Evolutionary conservation across 1,139 yeast genomes (phyloP).

Genomic region (Kodamaea arcana): DNA sequence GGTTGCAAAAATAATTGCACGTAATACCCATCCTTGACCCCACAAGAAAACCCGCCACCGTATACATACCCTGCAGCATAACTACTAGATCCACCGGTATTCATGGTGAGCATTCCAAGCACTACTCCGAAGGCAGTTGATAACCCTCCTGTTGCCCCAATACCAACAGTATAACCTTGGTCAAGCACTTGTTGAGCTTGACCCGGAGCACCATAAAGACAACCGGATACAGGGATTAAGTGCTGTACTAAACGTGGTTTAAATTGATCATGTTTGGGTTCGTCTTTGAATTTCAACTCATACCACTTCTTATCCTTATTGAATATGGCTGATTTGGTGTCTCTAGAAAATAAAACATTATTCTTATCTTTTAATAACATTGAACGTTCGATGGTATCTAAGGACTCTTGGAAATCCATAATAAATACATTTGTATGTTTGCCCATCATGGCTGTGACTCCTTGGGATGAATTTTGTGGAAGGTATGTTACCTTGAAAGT

Average conservation of each 20-base stretch:
- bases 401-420: constrained; percentile 6
- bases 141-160: background rate
- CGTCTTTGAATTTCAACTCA: constrained; percentile 1
- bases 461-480: background rate
- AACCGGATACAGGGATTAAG: constrained; percentile 8
- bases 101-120: background rate
- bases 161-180: constrained; percentile 2
- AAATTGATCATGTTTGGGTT: background rate
- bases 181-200: constrained; percentile 1
- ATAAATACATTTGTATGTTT: background rate
- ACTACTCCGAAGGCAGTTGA: constrained; percentile 1
- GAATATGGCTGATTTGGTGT: constrained; percentile 2
- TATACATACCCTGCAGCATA: constrained; percentile 1
- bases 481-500: background rate
- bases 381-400: background rate
- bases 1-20: constrained; percentile 8
- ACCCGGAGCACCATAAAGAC: constrained; percentile 4
- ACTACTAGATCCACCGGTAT: background rate
- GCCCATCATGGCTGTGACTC: background rate
- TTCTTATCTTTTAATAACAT: constrained; percentile 3
- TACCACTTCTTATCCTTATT: constrained; percentile 4
- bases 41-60: constrained; percentile 4
- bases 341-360: constrained; percentile 3
- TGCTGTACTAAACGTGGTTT: background rate
- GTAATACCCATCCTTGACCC: constrained; percentile 3